phyloP scores from a whole-genome alignment of 352 stramenopile genomes.

The Phytophthora ramorum region DNA sequence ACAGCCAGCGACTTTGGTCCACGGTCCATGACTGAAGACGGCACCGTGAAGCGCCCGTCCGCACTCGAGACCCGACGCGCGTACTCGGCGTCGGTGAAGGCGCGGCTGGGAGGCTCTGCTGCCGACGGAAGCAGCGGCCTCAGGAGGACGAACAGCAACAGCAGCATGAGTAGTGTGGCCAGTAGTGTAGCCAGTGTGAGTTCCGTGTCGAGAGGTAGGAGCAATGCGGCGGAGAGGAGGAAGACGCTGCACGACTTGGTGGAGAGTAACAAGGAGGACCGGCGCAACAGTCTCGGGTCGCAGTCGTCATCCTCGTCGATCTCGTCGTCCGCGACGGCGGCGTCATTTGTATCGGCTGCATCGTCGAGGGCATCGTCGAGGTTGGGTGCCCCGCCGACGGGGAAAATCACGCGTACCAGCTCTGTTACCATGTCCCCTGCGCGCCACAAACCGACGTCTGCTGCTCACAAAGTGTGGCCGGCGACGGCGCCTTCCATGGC shows the following conservation, averaged over 20 bases:
- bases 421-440: conserved; percentile 14
- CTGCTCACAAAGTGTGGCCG: conserved; percentile 50
- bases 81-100: conserved; percentile 31
- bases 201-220: conserved; percentile 23
- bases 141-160: conserved; percentile 39
- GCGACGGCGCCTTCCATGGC: conserved; percentile 29
- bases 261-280: conserved; percentile 45
- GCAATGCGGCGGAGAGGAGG: conserved; percentile 30
- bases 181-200: conserved; percentile 35
- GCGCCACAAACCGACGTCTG: conserved; percentile 16
- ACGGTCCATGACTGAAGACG: conserved; percentile 10
- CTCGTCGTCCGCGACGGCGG: conserved; percentile 46
- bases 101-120: conserved; percentile 12
- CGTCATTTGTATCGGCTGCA: conserved; percentile 39
- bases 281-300: conserved; percentile 57
- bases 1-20: conserved; percentile 23
- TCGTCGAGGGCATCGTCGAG: conserved; percentile 38
- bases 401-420: conserved; percentile 11
- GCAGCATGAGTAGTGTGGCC: conserved; percentile 38
- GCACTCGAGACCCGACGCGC: conserved; percentile 35
- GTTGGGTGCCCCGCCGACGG: conserved; percentile 1
- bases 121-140: conserved; percentile 28
- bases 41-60: conserved; percentile 27
- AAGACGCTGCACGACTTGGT: conserved; percentile 53
- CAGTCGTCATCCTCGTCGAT: conserved; percentile 61